Evolutionary conservation across 2,329 filamentous ascomycete species (phyloP), one percentile per base, ranked within the genome.

Genomic region (Shiraia sp.): DNA sequence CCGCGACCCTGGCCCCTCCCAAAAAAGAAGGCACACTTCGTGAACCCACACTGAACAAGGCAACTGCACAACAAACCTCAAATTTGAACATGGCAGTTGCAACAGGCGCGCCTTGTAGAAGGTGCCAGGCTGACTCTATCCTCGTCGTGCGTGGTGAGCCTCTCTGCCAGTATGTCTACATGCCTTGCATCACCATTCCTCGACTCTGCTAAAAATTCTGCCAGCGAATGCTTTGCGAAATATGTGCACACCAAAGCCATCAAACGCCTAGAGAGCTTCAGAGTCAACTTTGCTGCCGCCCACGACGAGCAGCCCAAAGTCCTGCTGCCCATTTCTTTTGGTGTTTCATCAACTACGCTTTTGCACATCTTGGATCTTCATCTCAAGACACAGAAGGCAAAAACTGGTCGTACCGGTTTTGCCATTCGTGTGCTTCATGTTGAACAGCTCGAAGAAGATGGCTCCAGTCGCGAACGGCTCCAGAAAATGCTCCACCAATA

Each of bases 301-400:
- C 67, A 70, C 42, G 71, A 72, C 30, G 62, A 71, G 36, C 71
- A 72, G 42, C 73, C 72, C 53, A 80, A 71, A 61, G 80, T 96
- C 33, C 74, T 96, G 13, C 74, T 96, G 14, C 89, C 90, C 5
- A 74, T 96, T 2, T 96, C 91, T 0, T 85, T 90, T 58, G 92
- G 93, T 1, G 75, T 87, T 1, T 93, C 88, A 1, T 97, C 92
- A 0, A 78, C 87, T 10, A 81, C 83, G 10, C 75, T 99, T 30
- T 75, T 95, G 22, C 81, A 92, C 57, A 77, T 95, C 15, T 74
- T 97, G 39, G 80, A 88, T 66, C 73, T 79, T 46, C 87, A 90
- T 60, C 75, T 87, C 32, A 75, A 80, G 51, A 79, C 78, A 39
- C 86, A 92, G 64, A 76, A 79, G 28, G 74, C 78, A 30, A 84